phyloP scores from a whole-genome alignment of 495 filamentous ascomycete species.

The Letharia columbiana region DNA sequence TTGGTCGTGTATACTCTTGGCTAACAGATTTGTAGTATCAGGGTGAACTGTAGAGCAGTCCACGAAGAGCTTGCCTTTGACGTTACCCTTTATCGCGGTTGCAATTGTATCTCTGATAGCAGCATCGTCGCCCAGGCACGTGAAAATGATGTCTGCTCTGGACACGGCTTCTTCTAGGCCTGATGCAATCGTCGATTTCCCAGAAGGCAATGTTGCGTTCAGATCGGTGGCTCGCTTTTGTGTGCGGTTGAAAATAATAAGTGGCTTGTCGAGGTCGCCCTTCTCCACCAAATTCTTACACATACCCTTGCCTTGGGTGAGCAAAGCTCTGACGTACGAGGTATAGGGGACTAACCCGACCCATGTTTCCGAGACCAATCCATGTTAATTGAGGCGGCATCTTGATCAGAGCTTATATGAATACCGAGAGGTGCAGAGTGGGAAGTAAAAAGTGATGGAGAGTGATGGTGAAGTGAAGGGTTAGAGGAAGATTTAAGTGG shows the following conservation, averaged over 20 bases:
- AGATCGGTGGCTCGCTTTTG: slow-evolving; percentile 48
- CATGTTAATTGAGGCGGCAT: slow-evolving; percentile 65
- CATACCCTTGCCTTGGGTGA: slow-evolving; percentile 57
- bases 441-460: neutral
- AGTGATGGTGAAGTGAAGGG: neutral
- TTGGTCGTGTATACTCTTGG: slow-evolving; percentile 43
- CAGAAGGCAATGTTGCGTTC: slow-evolving; percentile 42
- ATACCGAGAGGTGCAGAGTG: neutral
- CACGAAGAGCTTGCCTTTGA: slow-evolving; percentile 63
- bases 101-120: slow-evolving; percentile 50
- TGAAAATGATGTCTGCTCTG: slow-evolving; percentile 71
- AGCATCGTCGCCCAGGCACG: slow-evolving; percentile 70
- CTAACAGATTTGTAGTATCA: slow-evolving; percentile 60
- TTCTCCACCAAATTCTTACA: slow-evolving; percentile 72
- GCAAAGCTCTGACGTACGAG: neutral
- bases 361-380: slow-evolving; percentile 90
- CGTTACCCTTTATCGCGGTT: slow-evolving; percentile 35
- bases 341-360: slow-evolving; percentile 51
- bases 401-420: neutral
- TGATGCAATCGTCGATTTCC: slow-evolving; percentile 52
- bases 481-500: too few relatives aligned
- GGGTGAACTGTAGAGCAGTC: slow-evolving; percentile 88
- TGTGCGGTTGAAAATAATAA: slow-evolving; percentile 77
- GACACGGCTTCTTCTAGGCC: slow-evolving; percentile 57
- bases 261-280: slow-evolving; percentile 55